Evolutionary conservation across 768 basidiomycete genomes (phyloP).

Genomic region (Podaxis pistillaris): DNA sequence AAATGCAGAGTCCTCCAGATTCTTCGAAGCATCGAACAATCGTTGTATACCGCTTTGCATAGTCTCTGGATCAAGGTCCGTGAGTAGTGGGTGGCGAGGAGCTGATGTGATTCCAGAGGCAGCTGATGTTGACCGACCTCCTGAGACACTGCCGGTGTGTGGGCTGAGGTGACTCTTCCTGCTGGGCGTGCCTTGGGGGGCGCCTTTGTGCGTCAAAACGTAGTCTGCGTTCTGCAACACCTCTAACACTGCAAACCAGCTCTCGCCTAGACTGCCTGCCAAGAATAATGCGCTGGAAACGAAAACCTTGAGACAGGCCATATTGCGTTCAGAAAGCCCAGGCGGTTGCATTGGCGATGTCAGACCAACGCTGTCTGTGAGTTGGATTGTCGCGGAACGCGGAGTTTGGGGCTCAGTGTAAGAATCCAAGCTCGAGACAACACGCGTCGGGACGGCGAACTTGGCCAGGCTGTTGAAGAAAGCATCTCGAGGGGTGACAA

Average conservation of each 20-base stretch:
- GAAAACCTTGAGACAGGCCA: constrained; percentile 86
- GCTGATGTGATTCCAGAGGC: constrained; percentile 20
- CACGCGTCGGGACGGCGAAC: constrained; percentile 85
- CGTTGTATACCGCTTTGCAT: constrained; percentile 74
- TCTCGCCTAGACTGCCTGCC: constrained; percentile 81
- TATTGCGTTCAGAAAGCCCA: constrained; percentile 82
- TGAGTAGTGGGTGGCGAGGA: constrained; percentile 58
- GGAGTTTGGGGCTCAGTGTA: constrained; percentile 54
- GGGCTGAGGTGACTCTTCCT: constrained; percentile 31
- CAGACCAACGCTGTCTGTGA: constrained; percentile 71
- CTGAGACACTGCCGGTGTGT: constrained; percentile 19
- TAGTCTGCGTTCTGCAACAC: constrained; percentile 94
- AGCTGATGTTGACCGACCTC: constrained; percentile 38
- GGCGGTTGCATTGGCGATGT: constrained; percentile 53
- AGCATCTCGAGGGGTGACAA: constrained; percentile 87
- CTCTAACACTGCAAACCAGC: constrained; percentile 91
- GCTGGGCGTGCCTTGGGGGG: constrained; percentile 26
- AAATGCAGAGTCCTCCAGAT: constrained; percentile 82
- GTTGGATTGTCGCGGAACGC: constrained; percentile 49
- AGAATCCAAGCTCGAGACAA: constrained; percentile 80
- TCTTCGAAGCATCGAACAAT: constrained; percentile 84
- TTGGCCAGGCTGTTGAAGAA: constrained; percentile 90
- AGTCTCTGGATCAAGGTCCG: constrained; percentile 74
- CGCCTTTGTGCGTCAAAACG: constrained; percentile 69
- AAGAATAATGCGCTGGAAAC: constrained; percentile 77